Evolutionary conservation across 2,329 filamentous ascomycete genomes (phyloP).

Genomic region (Fusarium concolor): DNA sequence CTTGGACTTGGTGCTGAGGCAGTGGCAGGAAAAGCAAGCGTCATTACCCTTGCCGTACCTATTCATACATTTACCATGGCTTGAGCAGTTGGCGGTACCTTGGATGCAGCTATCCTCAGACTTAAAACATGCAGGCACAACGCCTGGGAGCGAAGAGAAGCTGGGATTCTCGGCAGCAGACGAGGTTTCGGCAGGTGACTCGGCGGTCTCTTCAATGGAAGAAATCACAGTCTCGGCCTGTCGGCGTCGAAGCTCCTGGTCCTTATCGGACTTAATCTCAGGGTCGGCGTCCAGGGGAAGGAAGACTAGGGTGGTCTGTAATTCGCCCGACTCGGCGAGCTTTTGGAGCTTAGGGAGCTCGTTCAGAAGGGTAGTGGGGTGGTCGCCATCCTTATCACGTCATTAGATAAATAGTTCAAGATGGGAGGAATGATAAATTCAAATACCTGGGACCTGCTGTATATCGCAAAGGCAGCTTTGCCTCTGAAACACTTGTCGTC

Average conservation of each 20-base stretch:
- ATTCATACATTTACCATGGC: conserved; percentile 80
- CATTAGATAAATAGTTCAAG: conserved; percentile 38
- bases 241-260: conserved; percentile 61
- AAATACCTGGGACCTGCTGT: conserved; percentile 58
- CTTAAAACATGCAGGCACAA: conserved; percentile 79
- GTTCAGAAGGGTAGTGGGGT: conserved; percentile 58
- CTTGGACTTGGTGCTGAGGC: conserved; percentile 69
- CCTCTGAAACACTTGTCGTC: conserved; percentile 59
- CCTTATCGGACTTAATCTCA: conserved; percentile 55
- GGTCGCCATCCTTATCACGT: conserved; percentile 52
- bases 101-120: conserved; percentile 75
- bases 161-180: conserved; percentile 48
- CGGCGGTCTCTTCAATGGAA: conserved; percentile 47
- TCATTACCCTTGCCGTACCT: conserved; percentile 65
- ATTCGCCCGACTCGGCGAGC: conserved; percentile 60
- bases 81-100: conserved; percentile 81
- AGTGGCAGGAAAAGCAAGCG: conserved; percentile 83
- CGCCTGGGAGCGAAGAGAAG: conserved; percentile 52
- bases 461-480: conserved; percentile 57
- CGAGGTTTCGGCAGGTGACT: conserved; percentile 43
- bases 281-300: conserved; percentile 60
- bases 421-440: background rate
- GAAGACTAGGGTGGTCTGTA: conserved; percentile 68
- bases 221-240: conserved; percentile 61
- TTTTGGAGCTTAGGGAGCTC: conserved; percentile 59